Conservation (phyloP, 2,329 filamentous ascomycete genomes). For the Ceratocystiopsis minuta region DNA sequence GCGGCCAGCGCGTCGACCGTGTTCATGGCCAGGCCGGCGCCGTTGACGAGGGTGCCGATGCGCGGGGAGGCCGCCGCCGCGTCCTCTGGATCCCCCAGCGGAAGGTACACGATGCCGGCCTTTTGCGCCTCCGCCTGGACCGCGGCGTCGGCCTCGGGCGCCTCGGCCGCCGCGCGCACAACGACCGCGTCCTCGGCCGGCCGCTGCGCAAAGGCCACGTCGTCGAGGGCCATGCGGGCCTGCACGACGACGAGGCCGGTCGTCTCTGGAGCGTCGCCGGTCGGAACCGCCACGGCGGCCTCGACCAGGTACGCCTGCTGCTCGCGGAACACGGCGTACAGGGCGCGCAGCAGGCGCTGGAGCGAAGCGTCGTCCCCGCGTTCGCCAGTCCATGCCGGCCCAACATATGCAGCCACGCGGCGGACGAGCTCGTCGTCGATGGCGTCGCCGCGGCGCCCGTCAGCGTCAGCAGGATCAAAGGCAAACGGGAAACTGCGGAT, state of each 20-base stretch:
- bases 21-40: constrained; percentile 80
- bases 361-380: too few species aligned
- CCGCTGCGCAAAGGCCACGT: constrained; percentile 22
- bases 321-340: constrained; percentile 32
- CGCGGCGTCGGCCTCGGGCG: constrained; percentile 15
- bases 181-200: constrained; percentile 16
- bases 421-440: too few species aligned
- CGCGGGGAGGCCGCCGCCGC: constrained; percentile 30
- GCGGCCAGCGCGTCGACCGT: constrained; percentile 62
- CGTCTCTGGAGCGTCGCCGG: too few species aligned
- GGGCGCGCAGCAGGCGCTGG: constrained; percentile 28
- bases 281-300: constrained; percentile 15
- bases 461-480: too few species aligned
- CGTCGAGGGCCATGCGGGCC: constrained; percentile 28
- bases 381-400: too few species aligned
- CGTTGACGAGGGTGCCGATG: constrained; percentile 75
- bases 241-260: constrained; percentile 16
- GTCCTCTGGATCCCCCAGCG: constrained; percentile 25
- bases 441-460: too few species aligned
- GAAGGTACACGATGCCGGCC: constrained; percentile 65
- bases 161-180: constrained; percentile 13
- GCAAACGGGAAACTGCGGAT: too few species aligned
- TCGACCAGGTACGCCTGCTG: constrained; percentile 30
- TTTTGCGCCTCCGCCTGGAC: constrained; percentile 23
- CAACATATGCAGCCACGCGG: too few species aligned